Percentiles rank a stretch among this genome's conserved stretches.
phyloP scores from a whole-genome alignment of 257 asterid species.

The Solanum pennellii region DNA sequence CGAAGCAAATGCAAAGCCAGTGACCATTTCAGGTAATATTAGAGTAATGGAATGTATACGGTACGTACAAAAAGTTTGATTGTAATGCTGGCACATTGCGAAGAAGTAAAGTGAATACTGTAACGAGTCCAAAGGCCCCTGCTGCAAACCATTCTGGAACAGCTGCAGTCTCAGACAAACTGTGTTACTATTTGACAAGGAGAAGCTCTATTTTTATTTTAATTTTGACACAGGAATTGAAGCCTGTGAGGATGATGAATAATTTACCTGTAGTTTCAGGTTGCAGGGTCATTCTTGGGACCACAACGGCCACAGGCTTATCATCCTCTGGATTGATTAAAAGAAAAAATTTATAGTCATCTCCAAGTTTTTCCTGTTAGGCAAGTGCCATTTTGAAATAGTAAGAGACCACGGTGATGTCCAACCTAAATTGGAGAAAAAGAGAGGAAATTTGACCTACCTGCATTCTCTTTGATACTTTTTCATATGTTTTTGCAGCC shows the following conservation, averaged over 20 bases:
- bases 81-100: conserved; percentile 89
- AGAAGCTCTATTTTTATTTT: background rate
- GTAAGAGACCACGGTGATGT: background rate
- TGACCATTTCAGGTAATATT: background rate
- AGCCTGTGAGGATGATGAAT: background rate
- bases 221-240: background rate
- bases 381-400: conserved; percentile 14
- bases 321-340: conserved; percentile 89
- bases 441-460: conserved; percentile 28
- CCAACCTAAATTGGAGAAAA: conserved; percentile 4
- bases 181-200: background rate
- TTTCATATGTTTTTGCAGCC: conserved; percentile 76
- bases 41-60: background rate
- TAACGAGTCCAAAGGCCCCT: conserved; percentile 87
- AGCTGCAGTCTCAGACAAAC: conserved; percentile 45
- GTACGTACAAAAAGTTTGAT: conserved; percentile 61
- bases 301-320: conserved; percentile 96
- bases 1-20: background rate
- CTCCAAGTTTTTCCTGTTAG: conserved; percentile 86
- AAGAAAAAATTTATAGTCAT: conserved; percentile 68
- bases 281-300: conserved; percentile 76
- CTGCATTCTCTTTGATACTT: conserved; percentile 69
- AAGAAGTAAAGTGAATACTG: conserved; percentile 74
- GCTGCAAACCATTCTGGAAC: conserved; percentile 99
- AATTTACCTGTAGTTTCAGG: conserved; percentile 66